Evolutionary conservation across 2,329 filamentous ascomycete genomes (phyloP).

Genomic region (Alternaria dauci): DNA sequence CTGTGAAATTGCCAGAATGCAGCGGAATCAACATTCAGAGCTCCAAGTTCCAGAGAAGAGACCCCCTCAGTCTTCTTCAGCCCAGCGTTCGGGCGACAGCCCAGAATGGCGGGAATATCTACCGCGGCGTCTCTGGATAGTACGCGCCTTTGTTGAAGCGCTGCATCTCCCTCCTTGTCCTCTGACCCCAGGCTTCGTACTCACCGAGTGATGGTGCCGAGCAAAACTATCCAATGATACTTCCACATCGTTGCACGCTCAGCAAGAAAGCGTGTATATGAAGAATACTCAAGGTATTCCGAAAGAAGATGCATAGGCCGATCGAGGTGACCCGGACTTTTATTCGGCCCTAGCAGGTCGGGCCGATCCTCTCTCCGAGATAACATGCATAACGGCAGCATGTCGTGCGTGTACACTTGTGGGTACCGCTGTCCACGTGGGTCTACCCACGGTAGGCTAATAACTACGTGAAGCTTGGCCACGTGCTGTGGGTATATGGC

Average conservation of each 20-base stretch:
- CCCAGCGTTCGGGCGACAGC: neutral
- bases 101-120: neutral
- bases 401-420: neutral
- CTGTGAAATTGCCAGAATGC: neutral
- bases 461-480: neutral
- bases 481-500: neutral
- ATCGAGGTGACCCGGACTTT: neutral
- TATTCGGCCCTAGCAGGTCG: conserved; percentile 11
- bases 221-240: neutral
- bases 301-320: neutral
- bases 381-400: neutral
- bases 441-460: neutral
- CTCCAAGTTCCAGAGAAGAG: neutral
- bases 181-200: neutral
- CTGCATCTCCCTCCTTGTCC: neutral
- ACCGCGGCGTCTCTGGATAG: neutral
- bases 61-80: neutral
- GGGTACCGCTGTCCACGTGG: neutral
- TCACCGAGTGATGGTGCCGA: neutral
- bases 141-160: neutral
- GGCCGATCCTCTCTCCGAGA: conserved; percentile 1
- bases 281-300: neutral
- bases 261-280: neutral
- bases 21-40: neutral
- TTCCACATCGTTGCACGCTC: neutral